Percentiles rank a stretch among this genome's conserved stretches.
These are phyloP conservation scores for Podospora anserina DNA, from an alignment of 495 filamentous ascomycete genomes.

Conservation along the genomic window DNA sequence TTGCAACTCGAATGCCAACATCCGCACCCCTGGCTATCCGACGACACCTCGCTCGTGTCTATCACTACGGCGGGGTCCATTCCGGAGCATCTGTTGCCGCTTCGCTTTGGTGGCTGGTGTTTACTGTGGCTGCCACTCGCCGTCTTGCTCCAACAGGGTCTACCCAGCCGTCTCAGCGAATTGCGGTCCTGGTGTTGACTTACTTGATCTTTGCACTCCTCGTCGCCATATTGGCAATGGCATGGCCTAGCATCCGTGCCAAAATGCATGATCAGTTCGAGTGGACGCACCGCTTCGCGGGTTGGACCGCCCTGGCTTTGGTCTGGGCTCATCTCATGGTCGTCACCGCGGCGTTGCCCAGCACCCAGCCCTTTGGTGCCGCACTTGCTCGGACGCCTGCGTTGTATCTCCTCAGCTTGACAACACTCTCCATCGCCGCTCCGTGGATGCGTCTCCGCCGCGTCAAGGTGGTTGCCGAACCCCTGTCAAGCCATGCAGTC, in stretches of 20 bases:
- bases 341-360: slow-evolving; percentile 30
- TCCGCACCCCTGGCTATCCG: slow-evolving; percentile 57
- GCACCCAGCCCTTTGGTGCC: slow-evolving; percentile 30
- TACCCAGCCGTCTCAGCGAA: slow-evolving; percentile 15
- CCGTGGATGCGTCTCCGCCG: slow-evolving; percentile 59
- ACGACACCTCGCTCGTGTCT: slow-evolving; percentile 56
- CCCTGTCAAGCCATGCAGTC: slow-evolving; percentile 58
- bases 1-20: slow-evolving; percentile 52
- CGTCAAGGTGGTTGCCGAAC: slow-evolving; percentile 52
- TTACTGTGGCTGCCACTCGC: slow-evolving; percentile 51
- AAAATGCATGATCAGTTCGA: slow-evolving; percentile 56
- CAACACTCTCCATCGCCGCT: slow-evolving; percentile 52
- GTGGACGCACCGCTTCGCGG: slow-evolving; percentile 54
- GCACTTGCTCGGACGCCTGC: slow-evolving; percentile 45
- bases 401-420: slow-evolving; percentile 55
- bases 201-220: slow-evolving; percentile 32
- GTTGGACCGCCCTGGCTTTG: slow-evolving; percentile 52
- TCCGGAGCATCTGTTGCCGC: slow-evolving; percentile 60
- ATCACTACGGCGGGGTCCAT: slow-evolving; percentile 67
- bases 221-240: slow-evolving; percentile 31
- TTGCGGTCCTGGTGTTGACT: slow-evolving; percentile 28
- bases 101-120: slow-evolving; percentile 59
- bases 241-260: slow-evolving; percentile 45
- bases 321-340: slow-evolving; percentile 49
- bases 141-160: slow-evolving; percentile 37